Conservation (phyloP, 495 filamentous ascomycete species). For the Penicillium fimorum region DNA sequence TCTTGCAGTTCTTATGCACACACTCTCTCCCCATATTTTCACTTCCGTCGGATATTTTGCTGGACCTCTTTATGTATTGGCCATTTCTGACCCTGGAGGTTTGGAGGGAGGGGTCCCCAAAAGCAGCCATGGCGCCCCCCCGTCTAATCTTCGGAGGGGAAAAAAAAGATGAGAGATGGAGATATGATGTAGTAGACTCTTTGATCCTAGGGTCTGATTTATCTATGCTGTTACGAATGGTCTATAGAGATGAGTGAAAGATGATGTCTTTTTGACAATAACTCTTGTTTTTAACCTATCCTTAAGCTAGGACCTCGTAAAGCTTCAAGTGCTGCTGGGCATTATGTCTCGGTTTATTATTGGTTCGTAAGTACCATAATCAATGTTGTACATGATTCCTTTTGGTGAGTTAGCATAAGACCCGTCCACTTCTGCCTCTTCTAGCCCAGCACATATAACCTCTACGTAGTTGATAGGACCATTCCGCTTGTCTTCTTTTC, state of each 20-base stretch:
- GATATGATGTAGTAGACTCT: slow-evolving; percentile 27
- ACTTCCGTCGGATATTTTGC: slow-evolving; percentile 19
- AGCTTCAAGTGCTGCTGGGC: no score
- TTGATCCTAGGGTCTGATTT: slow-evolving; percentile 26
- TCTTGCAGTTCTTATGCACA: slow-evolving; percentile 27
- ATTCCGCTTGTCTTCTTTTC: not conserved
- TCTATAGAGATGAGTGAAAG: slow-evolving; percentile 46
- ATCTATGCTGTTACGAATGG: slow-evolving; percentile 51
- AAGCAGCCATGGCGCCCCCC: slow-evolving; percentile 16
- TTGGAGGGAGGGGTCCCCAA: slow-evolving; percentile 18
- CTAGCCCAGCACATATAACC: not conserved
- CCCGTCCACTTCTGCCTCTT: not conserved
- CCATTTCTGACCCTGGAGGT: slow-evolving; percentile 19
- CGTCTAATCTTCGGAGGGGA: slow-evolving; percentile 7
- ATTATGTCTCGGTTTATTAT: not conserved
- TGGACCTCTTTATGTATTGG: slow-evolving; percentile 14
- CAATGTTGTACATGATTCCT: not conserved
- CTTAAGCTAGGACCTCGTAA: not conserved
- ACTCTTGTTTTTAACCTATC: not conserved
- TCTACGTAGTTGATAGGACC: not conserved
- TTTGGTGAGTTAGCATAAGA: not conserved
- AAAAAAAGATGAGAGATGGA: slow-evolving; percentile 20
- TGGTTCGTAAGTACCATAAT: not conserved
- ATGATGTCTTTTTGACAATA: slow-evolving; percentile 23
- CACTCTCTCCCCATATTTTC: slow-evolving; percentile 26